A percentile compares a stretch with the other conserved stretches of the same genome.
Evolutionary conservation across 2,329 filamentous ascomycete genomes (phyloP).

Genomic region (Chaetoscypha palmicola): DNA sequence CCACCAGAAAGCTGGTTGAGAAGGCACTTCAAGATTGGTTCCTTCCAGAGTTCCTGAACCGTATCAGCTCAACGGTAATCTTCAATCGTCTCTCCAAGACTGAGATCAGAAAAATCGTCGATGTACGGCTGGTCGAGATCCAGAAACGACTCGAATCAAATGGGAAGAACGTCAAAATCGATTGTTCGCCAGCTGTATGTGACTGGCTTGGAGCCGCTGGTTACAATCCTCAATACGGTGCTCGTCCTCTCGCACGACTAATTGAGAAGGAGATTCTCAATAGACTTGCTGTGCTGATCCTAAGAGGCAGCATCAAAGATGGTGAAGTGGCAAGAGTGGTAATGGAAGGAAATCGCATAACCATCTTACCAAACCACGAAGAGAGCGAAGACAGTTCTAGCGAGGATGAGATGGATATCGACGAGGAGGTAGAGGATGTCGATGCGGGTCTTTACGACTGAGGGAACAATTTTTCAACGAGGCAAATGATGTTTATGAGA

Average conservation of each 20-base stretch:
- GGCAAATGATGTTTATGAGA: not conserved
- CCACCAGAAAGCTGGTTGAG: constrained; percentile 86
- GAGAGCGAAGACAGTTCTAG: constrained; percentile 66
- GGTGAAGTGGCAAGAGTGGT: constrained; percentile 77
- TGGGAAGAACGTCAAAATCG: constrained; percentile 75
- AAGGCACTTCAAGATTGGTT: constrained; percentile 89
- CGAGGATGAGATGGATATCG: constrained; percentile 56
- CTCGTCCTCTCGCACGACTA: constrained; percentile 76
- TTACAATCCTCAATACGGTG: constrained; percentile 93
- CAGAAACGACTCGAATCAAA: constrained; percentile 86
- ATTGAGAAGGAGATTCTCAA: constrained; percentile 98
- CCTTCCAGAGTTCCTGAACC: constrained; percentile 96
- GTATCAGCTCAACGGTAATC: constrained; percentile 92
- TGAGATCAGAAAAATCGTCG: constrained; percentile 94
- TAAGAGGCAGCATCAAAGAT: constrained; percentile 77
- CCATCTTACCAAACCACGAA: constrained; percentile 78
- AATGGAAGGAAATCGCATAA: constrained; percentile 70
- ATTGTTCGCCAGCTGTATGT: constrained; percentile 77
- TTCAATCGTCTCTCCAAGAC: constrained; percentile 89
- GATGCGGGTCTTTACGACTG: constrained; percentile 50
- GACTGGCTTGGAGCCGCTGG: constrained; percentile 88
- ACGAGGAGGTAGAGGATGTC: constrained; percentile 56
- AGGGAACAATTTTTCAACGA: too few species aligned
- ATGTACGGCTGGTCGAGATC: constrained; percentile 79
- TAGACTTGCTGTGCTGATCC: constrained; percentile 80